Evolutionary conservation across 176 grass and related monocot genomes (phyloP).

Genomic region (Musa schizocarpa): DNA sequence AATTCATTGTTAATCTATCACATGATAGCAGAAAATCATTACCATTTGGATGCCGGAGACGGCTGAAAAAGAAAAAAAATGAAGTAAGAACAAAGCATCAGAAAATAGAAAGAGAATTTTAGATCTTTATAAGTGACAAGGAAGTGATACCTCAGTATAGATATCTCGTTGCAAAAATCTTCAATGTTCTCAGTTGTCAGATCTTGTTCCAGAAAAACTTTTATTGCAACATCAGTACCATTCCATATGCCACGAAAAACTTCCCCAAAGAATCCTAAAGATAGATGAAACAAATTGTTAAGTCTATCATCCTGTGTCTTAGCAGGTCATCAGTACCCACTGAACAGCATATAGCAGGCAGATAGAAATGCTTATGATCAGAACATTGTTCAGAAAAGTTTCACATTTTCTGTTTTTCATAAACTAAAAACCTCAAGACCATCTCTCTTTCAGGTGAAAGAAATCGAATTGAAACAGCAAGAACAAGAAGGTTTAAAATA

Average conservation of each 20-base stretch:
- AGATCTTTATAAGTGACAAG: conserved; percentile 10
- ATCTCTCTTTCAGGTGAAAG: no score
- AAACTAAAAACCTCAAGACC: no score
- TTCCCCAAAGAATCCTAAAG: conserved; percentile 93
- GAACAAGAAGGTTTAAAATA: no score
- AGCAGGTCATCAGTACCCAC: not conserved
- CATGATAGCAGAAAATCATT: conserved; percentile 21
- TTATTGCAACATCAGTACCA: conserved; percentile 95
- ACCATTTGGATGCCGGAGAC: conserved; percentile 98
- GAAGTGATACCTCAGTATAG: conserved; percentile 79
- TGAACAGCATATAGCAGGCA: no score
- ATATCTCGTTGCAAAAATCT: conserved; percentile 99
- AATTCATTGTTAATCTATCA: not conserved
- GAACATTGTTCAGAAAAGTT: no score
- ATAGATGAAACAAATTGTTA: not conserved
- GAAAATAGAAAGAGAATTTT: conserved; percentile 15
- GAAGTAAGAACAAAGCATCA: conserved; percentile 19
- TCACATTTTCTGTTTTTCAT: no score
- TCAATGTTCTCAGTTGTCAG: conserved; percentile 96
- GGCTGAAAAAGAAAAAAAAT: conserved; percentile 45
- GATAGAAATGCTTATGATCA: no score
- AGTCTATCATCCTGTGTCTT: not conserved
- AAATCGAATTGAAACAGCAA: no score
- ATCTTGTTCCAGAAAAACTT: conserved; percentile 99
- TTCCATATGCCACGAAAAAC: conserved; percentile 97